Evolutionary conservation across 208 protist genomes (phyloP).

Genomic region (Crithidia mellificae): DNA sequence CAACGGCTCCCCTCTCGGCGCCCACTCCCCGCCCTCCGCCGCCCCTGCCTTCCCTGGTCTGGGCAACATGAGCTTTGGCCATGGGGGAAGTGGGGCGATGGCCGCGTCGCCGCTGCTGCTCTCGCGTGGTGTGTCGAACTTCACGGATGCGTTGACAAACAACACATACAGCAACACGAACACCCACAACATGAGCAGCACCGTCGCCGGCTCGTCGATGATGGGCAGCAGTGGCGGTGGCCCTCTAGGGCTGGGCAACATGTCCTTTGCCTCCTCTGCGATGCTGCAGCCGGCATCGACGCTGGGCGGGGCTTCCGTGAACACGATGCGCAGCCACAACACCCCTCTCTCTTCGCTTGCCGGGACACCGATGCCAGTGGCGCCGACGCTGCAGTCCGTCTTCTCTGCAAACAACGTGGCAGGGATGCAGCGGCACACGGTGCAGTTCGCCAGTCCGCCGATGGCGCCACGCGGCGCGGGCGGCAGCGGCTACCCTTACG

Average conservation of each 20-base stretch:
- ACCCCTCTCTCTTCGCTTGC: neutral
- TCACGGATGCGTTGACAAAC: neutral
- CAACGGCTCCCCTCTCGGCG: neutral
- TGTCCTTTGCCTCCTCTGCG: constrained; percentile 11
- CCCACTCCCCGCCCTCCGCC: neutral
- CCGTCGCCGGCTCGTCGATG: no score
- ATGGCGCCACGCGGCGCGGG: neutral
- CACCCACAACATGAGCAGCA: neutral
- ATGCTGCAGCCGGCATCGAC: neutral
- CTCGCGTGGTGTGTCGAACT: neutral
- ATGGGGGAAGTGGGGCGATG: neutral
- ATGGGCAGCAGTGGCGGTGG: no score
- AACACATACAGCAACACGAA: neutral
- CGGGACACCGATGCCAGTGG: constrained; percentile 9
- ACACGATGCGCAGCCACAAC: neutral
- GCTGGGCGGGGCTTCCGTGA: neutral
- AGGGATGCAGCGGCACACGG: neutral
- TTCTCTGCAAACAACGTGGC: neutral
- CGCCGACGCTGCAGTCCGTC: constrained; percentile 1
- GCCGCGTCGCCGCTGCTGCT: neutral
- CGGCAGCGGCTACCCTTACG: neutral
- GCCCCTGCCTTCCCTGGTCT: neutral
- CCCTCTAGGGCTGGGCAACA: neutral
- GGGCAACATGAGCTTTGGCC: constrained; percentile 13
- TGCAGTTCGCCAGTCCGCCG: neutral